Conservation (phyloP, 352 stramenopile species). For the Halophytophthora batemanensis region DNA sequence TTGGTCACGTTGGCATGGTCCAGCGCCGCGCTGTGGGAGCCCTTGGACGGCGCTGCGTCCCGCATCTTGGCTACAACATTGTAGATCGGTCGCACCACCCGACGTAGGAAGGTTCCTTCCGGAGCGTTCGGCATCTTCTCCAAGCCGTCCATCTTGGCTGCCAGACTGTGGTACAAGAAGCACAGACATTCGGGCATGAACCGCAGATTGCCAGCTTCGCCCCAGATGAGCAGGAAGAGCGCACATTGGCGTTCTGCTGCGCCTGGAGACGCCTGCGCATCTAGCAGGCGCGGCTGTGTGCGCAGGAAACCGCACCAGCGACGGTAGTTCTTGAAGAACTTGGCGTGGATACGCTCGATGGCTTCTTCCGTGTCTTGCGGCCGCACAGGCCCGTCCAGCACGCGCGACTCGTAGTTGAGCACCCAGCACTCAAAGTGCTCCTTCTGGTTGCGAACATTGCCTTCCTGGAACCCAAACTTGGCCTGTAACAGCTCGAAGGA, state of each 20-base stretch:
- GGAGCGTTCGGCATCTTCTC: constrained; percentile 57
- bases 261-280: constrained; percentile 25
- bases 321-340: constrained; percentile 92
- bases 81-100: constrained; percentile 77
- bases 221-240: constrained; percentile 86
- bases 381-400: constrained; percentile 17
- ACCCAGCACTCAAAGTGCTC: constrained; percentile 86
- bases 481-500: constrained; percentile 81
- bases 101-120: constrained; percentile 69
- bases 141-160: constrained; percentile 59
- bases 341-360: constrained; percentile 85
- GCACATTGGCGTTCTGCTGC: constrained; percentile 61
- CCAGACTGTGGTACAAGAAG: constrained; percentile 85
- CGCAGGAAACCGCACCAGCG: constrained; percentile 95
- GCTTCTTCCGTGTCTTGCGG: constrained; percentile 51
- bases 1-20: constrained; percentile 89
- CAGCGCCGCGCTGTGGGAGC: constrained; percentile 22
- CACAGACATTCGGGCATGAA: constrained; percentile 90
- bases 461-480: constrained; percentile 87
- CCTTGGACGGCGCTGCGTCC: constrained; percentile 23
- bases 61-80: constrained; percentile 74
- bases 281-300: constrained; percentile 80
- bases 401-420: constrained; percentile 80
- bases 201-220: constrained; percentile 78
- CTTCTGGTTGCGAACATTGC: constrained; percentile 80